These are phyloP conservation scores for Plasmodium blacklocki DNA, from an alignment of 169 alveolate species.

Conservation along the genomic window DNA sequence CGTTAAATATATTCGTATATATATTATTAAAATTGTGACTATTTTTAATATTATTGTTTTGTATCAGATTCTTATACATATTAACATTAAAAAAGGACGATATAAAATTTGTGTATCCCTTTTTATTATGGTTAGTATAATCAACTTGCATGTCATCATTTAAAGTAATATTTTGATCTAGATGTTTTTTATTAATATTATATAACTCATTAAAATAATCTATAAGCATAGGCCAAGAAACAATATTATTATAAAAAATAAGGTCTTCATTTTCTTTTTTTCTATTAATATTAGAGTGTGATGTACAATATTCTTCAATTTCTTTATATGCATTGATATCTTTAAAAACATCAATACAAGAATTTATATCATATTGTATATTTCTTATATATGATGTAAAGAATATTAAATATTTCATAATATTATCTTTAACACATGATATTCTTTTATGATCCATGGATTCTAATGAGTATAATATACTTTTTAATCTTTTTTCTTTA, in stretches of 20 bases:
- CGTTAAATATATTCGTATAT: constrained; percentile 53
- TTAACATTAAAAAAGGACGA: constrained; percentile 39
- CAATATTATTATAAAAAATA: constrained; percentile 43
- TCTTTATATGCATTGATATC: constrained; percentile 43
- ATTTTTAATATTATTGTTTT: background rate
- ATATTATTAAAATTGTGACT: background rate
- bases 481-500: constrained; percentile 62
- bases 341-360: constrained; percentile 47
- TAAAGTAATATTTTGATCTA: background rate
- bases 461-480: constrained; percentile 53
- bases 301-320: constrained; percentile 44
- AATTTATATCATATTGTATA: constrained; percentile 53
- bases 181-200: background rate
- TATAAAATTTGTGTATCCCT: constrained; percentile 14
- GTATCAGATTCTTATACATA: constrained; percentile 27
- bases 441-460: constrained; percentile 66
- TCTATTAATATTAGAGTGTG: background rate
- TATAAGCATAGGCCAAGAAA: constrained; percentile 71
- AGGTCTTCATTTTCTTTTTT: constrained; percentile 25
- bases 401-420: constrained; percentile 67
- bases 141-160: background rate
- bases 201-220: constrained; percentile 35
- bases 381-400: constrained; percentile 64
- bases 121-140: background rate
- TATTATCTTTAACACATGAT: constrained; percentile 60